Evolutionary conservation across 495 filamentous ascomycete species (phyloP), one percentile per base, ranked within the genome.

Genomic region (Polyplosphaeria fusca): DNA sequence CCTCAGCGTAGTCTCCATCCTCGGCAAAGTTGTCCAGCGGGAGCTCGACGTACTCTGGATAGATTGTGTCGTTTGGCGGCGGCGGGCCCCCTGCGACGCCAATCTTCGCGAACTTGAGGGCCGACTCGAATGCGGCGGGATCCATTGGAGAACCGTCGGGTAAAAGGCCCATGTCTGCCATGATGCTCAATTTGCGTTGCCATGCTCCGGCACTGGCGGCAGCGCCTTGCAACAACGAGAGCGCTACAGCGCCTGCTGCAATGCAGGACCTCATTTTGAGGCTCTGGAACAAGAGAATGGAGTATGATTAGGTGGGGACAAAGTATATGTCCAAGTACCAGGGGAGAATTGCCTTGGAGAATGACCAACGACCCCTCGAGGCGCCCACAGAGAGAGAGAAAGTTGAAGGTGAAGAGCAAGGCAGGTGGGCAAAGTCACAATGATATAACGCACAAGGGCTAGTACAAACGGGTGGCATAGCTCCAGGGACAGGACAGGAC

Each of bases 131-230:
- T 16, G 37, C 26, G n/a, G 54, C 5, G 13, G 44, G 1, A 12
- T 49, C n/a, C 50, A 64, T 64, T 25, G 61, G 61, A 18, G 56
- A 52, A 38, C 61, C 61, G 51, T 64, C 61, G n/a, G 61, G 55
- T 28, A 55, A 30, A 30, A 64, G 56, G 14, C 61, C 61, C 51
- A 55, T 55, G 5, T 64, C 61, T 18, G 61, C 61, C 46, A 64
- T 40, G 14, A 43, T 1, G 22, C 20, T 27, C 37, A 61, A 19
- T 19, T 55, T 28, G 32, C 46, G 52, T 22, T 22, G 22, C 20
- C 5, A n/a, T 5, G 30, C 52, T 4, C 30, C 28, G 1, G 52
- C 9, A n/a, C n/a, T n/a, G n/a, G 46, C 52, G 12, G 24, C 13
- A 1, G 41, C 24, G 28, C 13, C 5, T 11, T 28, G 59, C n/a